Evolutionary conservation across 2,329 filamentous ascomycete species (phyloP).

Genomic region (Polytolypa hystricis): DNA sequence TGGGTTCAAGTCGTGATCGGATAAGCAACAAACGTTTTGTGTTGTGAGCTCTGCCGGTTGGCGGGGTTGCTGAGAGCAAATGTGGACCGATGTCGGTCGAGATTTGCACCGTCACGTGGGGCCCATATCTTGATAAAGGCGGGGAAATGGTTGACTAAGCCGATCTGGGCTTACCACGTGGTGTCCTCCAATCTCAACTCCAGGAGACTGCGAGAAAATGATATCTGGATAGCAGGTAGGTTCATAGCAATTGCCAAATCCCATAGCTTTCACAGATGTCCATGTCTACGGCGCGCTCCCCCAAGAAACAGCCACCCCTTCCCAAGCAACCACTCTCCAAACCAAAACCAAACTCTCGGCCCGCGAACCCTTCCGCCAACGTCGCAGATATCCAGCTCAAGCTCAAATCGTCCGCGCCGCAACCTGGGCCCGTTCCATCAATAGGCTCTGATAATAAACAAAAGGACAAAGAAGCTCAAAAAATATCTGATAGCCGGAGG

Average conservation of each 20-base stretch:
- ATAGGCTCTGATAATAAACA: neutral
- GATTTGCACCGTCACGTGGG: neutral
- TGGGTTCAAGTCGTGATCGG: too few relatives aligned
- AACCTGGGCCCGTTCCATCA: neutral
- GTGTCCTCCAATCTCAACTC: too few relatives aligned
- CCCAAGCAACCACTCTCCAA: constrained; percentile 9
- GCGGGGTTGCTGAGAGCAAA: constrained; percentile 1
- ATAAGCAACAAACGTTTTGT: neutral
- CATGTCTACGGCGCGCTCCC: too few relatives aligned
- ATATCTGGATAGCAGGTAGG: too few relatives aligned
- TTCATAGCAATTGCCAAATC: too few relatives aligned
- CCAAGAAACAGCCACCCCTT: constrained; percentile 2
- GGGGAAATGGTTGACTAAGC: too few relatives aligned
- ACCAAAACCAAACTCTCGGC: constrained; percentile 3
- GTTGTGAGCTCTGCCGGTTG: constrained; percentile 1
- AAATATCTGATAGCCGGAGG: neutral
- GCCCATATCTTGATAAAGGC: neutral
- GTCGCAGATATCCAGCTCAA: constrained; percentile 10
- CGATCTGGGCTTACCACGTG: too few relatives aligned
- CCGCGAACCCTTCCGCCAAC: constrained; percentile 6
- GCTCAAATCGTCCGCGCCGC: too few relatives aligned
- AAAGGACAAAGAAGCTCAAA: too few relatives aligned
- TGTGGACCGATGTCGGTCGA: constrained; percentile 4
- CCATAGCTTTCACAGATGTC: too few relatives aligned
- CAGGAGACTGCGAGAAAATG: too few relatives aligned